Evolutionary conservation across 2,329 filamentous ascomycete species (phyloP).

Genomic region (Clathrospora elynae): DNA sequence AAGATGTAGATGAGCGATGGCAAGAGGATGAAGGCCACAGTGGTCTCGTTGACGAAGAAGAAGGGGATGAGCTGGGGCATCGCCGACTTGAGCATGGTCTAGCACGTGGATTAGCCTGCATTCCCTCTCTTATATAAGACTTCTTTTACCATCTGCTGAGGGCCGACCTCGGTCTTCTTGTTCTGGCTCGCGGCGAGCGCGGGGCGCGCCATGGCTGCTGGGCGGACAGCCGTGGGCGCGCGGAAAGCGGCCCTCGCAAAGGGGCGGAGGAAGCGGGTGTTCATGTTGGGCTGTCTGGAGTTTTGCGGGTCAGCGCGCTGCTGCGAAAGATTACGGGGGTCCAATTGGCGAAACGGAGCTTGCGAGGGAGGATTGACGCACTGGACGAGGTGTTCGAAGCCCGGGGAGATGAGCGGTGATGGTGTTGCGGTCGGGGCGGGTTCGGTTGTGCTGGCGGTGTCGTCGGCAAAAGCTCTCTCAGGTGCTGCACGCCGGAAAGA

Average conservation of each 20-base stretch:
- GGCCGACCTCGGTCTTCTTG: constrained; percentile 43
- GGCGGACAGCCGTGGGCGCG: constrained; percentile 44
- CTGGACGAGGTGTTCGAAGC: constrained; percentile 33
- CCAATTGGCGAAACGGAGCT: constrained; percentile 36
- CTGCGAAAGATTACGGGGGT: constrained; percentile 18
- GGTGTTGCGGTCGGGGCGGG: constrained; percentile 36
- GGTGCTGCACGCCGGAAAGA: constrained; percentile 27
- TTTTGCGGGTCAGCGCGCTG: constrained; percentile 39
- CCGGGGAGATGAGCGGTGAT: constrained; percentile 45
- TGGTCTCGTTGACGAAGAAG: constrained; percentile 54
- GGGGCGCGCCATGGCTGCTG: constrained; percentile 44
- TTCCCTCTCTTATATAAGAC: not conserved
- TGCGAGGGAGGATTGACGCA: constrained; percentile 36
- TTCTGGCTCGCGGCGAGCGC: constrained; percentile 43
- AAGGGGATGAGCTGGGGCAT: constrained; percentile 54
- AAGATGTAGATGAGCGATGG: constrained; percentile 52
- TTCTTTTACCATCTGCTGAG: constrained; percentile 42
- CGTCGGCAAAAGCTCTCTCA: constrained; percentile 41
- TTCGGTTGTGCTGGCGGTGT: constrained; percentile 30
- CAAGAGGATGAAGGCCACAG: constrained; percentile 49
- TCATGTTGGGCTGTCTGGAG: constrained; percentile 47
- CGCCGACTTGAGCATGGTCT: constrained; percentile 50
- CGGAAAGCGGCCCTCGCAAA: constrained; percentile 49
- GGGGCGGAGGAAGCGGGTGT: constrained; percentile 51
- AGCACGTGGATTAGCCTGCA: constrained; percentile 22